phyloP scores from a whole-genome alignment of 345 rosid species.

The Salix brachista region DNA sequence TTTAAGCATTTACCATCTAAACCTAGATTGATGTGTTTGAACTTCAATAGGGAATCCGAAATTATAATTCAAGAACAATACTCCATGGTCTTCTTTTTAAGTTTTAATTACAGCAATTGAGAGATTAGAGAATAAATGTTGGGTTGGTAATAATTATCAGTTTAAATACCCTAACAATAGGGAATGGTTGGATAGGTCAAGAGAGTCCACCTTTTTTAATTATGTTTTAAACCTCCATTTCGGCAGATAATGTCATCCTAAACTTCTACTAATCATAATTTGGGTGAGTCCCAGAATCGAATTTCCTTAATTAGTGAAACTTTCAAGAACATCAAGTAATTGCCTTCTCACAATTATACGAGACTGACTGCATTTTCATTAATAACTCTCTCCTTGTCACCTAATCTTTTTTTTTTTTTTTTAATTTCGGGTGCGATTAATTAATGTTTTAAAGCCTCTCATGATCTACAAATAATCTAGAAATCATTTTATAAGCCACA shows the following conservation, averaged over 20 bases:
- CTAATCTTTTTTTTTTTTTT: too few relatives aligned
- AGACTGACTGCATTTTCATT: too few relatives aligned
- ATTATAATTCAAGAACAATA: too few relatives aligned
- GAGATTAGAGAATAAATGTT: not conserved
- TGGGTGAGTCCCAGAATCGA: too few relatives aligned
- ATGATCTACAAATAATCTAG: not conserved
- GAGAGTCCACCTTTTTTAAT: not conserved
- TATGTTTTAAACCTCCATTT: not conserved
- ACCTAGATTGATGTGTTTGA: too few relatives aligned
- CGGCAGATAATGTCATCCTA: not conserved
- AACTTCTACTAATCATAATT: not conserved
- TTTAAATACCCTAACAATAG: not conserved
- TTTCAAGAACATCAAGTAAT: too few relatives aligned
- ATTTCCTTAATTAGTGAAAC: too few relatives aligned
- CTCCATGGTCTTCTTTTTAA: not conserved
- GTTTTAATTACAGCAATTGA: not conserved
- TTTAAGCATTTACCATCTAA: too few relatives aligned
- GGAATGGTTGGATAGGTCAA: constrained; percentile 1
- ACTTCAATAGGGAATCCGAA: too few relatives aligned
- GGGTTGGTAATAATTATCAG: constrained; percentile 15
- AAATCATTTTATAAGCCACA: not conserved
- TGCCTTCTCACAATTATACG: too few relatives aligned
- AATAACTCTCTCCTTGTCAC: too few relatives aligned
- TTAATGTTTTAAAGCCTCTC: not conserved
- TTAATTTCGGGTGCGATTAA: too few relatives aligned